These are phyloP conservation scores for Chytriomyces hyalinus DNA, from an alignment of 192 early-diverging fungal species.

Conservation along the genomic window DNA sequence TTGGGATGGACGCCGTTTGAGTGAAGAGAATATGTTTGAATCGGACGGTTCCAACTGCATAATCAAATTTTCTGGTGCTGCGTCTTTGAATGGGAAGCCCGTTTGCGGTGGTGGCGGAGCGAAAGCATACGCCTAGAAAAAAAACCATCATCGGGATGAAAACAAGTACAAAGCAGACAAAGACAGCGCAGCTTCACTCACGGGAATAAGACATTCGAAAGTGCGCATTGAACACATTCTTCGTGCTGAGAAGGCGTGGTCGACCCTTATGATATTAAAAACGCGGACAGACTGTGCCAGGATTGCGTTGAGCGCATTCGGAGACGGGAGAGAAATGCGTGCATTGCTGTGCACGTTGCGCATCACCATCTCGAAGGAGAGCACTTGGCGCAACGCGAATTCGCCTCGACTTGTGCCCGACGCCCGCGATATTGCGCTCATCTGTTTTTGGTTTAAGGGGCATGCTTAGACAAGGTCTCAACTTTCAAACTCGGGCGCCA, in stretches of 20 bases:
- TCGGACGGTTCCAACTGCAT: neutral
- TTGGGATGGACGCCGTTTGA: neutral
- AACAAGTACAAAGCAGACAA: no score
- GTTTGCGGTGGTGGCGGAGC: constrained; percentile 53
- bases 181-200: constrained; percentile 21
- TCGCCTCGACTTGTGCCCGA: constrained; percentile 39
- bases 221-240: constrained; percentile 51
- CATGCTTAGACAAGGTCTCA: neutral
- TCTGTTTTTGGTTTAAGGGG: constrained; percentile 11
- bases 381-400: constrained; percentile 34
- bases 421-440: constrained; percentile 49
- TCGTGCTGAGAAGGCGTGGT: constrained; percentile 49
- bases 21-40: neutral
- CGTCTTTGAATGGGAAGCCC: constrained; percentile 41
- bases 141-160: no score
- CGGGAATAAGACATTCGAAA: constrained; percentile 56
- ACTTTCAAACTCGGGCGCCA: neutral
- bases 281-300: constrained; percentile 41
- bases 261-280: constrained; percentile 13
- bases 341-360: no score
- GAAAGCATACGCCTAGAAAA: constrained; percentile 52
- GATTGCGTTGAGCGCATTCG: constrained; percentile 25
- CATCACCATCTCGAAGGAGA: constrained; percentile 34
- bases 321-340: constrained; percentile 1
- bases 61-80: neutral